Base-by-base conservation (phyloP, 768 basidiomycete species). In the Rhizopogon sp. region DNA sequence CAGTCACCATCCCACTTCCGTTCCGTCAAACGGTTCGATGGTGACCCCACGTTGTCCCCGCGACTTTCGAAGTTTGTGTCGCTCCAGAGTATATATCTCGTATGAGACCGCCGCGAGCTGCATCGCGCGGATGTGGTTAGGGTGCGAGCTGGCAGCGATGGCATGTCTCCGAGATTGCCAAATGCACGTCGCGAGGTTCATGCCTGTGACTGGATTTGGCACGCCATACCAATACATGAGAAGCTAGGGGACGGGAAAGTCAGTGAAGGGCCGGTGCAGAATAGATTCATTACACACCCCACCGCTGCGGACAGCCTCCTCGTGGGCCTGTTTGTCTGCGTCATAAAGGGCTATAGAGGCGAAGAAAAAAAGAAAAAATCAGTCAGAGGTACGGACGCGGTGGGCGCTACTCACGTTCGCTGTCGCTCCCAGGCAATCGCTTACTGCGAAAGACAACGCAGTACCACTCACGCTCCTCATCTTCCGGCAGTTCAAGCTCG, bases 141-240 rank as follows among this genome's bases (percentile, higher is more conserved):
- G 92, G 6, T 85, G 80, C 0, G 83, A 81, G 60, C 84, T 92
- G 0, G 94, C 94, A 3, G 83, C 84, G 28, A 85, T 72, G 4
- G 95, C 96, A 57, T 93, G 88, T 60, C 80, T 79, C 6, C 94
- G 84, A 41, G 88, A 91, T 71, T 89, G 86, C 95, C 96, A 98
- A 41, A 98, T 87, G 73, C 95, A 98, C 16, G 94, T 97, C 7
- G 95, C 93, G 52, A 97, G 82, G 69, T 98, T 98, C 71, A 89
- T 76, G 1, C 93, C 85, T 0, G 89, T 88, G 39, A 76, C 67
- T 47, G 79, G 78, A 60, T 90, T 74, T 1, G 94, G 94, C 31
- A 87, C 78, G 9, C 94, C 94, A 62, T 93, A 95, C 95, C 96
- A 98, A 69, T 98, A 98, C 66, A 95, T 76, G 50, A 97, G 80